Base-by-base conservation (phyloP, 139 green algal genomes). In the Diplosphaera chodatii region DNA sequence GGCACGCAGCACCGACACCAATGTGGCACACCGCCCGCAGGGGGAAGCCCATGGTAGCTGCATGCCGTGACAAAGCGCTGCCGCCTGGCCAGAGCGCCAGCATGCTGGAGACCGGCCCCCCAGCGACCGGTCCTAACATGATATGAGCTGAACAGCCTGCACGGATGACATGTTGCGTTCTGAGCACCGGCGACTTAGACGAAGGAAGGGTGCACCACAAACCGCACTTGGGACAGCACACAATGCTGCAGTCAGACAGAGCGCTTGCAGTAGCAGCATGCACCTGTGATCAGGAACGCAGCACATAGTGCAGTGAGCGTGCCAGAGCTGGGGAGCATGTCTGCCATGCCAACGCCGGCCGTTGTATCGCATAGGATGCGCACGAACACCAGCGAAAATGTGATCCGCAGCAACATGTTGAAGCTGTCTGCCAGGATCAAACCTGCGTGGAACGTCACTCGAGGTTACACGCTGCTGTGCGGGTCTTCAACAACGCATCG, bases 371-470 rank as follows among this genome's bases (percentile, higher is more conserved):
- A 80, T 20, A 73, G 68, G 31, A 27, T 41, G 15, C 28, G 13
- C 27, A 76, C 75, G 55, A 86, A 95, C 66, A 62, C 76, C 1
- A 86, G 56, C 8, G 84, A 94, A 62, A 88, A 92, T 0, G 48
- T 41, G 31, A 97, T 93, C 2, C 91, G 82, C 55, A 92, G 72
- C 37, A 76, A 22, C 91, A 97, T 97, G 81, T 88, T 91, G 40
- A 80, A 21, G 1, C 27, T 63, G 63, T 96, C 91, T 1, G 91
- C 89, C 3, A 69, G 62, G 40, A 97, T 83, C 34, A 97, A 77
- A 20, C 89, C 88, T 10, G 69, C 67, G 22, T 64, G 4, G 23
- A n/a, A n/a, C n/a, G n/a, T n/a, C n/a, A n/a, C 32, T 31, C 16
- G 20, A 23, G n/a, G 66, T 5, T 32, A 70, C 40, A 31, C 31